Conservation (phyloP, 495 filamentous ascomycete genomes). For the Aspergillus nidulans region DNA sequence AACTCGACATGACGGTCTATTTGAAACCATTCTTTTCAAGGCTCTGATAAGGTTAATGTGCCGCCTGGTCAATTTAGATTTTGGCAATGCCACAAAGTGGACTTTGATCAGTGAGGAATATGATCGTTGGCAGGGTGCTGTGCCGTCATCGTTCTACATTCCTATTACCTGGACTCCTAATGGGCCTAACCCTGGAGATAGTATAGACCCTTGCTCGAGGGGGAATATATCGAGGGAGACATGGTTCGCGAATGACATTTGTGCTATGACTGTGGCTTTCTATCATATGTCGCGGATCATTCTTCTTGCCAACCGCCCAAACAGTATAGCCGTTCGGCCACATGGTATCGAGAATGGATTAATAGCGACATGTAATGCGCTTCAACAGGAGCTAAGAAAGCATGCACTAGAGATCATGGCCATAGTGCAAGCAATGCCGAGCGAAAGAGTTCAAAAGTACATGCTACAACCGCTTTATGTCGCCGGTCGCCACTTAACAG, state of each 20-base stretch:
- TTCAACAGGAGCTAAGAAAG: constrained; percentile 31
- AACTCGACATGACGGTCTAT: neutral
- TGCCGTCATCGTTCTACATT: constrained; percentile 7
- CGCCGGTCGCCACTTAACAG: constrained; percentile 40
- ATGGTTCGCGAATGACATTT: constrained; percentile 47
- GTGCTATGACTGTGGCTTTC: constrained; percentile 45
- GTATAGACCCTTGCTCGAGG: constrained; percentile 20
- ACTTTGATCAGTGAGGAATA: constrained; percentile 5
- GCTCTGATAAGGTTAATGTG: constrained; percentile 44
- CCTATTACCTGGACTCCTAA: constrained; percentile 4
- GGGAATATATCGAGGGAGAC: constrained; percentile 46
- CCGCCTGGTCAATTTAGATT: constrained; percentile 40
- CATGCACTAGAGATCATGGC: constrained; percentile 40
- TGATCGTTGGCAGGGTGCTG: constrained; percentile 6
- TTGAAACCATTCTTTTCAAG: constrained; percentile 8
- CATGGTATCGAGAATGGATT: no score
- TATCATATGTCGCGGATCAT: constrained; percentile 50
- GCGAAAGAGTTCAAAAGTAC: constrained; percentile 39
- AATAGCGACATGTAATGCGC: constrained; percentile 34
- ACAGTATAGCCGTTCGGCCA: constrained; percentile 26
- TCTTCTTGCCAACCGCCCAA: constrained; percentile 43
- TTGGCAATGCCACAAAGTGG: constrained; percentile 1
- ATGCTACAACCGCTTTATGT: constrained; percentile 48
- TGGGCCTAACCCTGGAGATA: neutral
- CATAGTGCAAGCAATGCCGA: constrained; percentile 39